These are phyloP conservation scores for Coniochaeta prunicola DNA, from an alignment of 2,329 filamentous ascomycete genomes.

Conservation along the genomic window DNA sequence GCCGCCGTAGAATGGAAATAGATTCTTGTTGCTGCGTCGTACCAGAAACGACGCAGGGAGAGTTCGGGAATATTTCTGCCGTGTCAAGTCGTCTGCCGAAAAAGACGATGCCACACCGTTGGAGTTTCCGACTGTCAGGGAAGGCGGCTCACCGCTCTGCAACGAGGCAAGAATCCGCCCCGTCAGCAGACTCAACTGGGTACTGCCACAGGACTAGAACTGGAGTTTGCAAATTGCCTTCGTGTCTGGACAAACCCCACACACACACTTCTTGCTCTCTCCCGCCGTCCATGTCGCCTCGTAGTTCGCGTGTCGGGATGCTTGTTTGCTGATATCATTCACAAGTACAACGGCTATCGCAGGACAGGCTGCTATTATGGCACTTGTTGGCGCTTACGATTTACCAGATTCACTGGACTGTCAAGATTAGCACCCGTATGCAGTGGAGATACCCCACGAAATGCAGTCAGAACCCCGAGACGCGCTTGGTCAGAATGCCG, in stretches of 20 bases:
- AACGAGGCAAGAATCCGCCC: not conserved
- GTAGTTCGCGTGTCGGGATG: not conserved
- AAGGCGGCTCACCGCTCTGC: not conserved
- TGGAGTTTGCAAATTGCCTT: not conserved
- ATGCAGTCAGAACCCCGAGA: not conserved
- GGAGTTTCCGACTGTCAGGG: not conserved
- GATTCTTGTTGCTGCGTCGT: not conserved
- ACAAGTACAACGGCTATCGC: not conserved
- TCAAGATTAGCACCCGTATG: not conserved
- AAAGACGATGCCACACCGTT: not conserved
- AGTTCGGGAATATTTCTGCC: not conserved
- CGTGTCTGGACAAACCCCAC: not conserved
- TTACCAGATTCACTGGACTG: not conserved
- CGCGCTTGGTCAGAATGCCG: not conserved
- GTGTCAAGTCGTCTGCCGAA: not conserved
- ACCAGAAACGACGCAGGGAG: not conserved
- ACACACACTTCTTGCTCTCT: no score
- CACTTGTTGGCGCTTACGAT: not conserved
- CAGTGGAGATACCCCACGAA: not conserved
- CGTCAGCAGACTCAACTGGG: not conserved
- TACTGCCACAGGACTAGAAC: not conserved
- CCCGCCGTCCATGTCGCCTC: not conserved
- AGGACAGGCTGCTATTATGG: not conserved
- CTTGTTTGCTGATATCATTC: not conserved
- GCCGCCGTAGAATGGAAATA: not conserved